Evolutionary conservation across 2,329 filamentous ascomycete genomes (phyloP).

Genomic region (Chaetoscypha palmicola): DNA sequence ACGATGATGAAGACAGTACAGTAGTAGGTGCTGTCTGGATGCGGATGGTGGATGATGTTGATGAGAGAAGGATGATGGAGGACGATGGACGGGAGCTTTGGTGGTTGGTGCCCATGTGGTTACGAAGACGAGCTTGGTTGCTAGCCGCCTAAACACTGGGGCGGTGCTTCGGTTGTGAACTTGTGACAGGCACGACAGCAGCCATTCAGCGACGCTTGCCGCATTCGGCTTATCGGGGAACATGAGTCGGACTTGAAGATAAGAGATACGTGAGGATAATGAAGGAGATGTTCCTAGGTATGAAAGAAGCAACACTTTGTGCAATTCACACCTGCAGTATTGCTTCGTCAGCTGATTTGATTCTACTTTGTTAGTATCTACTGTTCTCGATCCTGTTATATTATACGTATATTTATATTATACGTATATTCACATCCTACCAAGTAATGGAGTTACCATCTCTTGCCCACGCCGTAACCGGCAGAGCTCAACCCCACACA

Average conservation of each 20-base stretch:
- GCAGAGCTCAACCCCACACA: too few species aligned
- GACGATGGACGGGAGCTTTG: slow-evolving; percentile 16
- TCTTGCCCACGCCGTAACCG: too few species aligned
- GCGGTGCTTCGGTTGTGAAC: slow-evolving; percentile 3
- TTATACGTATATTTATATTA: too few species aligned
- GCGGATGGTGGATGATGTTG: slow-evolving; percentile 22
- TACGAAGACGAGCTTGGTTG: slow-evolving; percentile 16
- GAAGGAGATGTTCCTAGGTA: too few species aligned
- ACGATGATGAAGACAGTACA: slow-evolving; percentile 22
- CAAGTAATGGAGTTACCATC: too few species aligned
- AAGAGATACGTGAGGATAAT: too few species aligned
- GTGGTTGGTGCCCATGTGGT: slow-evolving; percentile 11
- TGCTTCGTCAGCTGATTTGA: too few species aligned
- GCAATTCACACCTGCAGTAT: background rate
- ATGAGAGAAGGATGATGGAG: slow-evolving; percentile 23
- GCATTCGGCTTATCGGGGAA: background rate
- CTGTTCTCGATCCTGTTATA: too few species aligned
- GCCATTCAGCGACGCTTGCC: background rate
- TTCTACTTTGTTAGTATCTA: too few species aligned
- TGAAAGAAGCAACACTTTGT: too few species aligned
- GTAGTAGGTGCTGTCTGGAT: slow-evolving; percentile 27
- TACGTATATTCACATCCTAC: too few species aligned
- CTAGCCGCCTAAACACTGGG: slow-evolving; percentile 6
- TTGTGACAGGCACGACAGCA: background rate
- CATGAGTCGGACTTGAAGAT: background rate